Evolutionary conservation across 2,329 filamentous ascomycete species (phyloP).

Genomic region (Aspergillus vadensis): DNA sequence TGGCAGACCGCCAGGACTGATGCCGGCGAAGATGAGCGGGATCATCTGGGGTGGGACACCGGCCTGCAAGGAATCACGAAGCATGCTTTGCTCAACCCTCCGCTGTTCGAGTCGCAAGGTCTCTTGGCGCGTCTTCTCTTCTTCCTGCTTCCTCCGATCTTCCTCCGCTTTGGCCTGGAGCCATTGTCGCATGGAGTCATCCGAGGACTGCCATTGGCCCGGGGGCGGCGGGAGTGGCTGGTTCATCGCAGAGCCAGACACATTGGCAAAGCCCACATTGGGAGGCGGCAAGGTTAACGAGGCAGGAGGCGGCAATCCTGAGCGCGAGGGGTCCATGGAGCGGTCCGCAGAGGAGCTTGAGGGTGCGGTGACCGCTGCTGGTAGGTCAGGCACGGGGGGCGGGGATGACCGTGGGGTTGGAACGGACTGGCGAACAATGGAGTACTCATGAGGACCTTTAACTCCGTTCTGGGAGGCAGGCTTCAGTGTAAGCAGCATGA

Average conservation of each 20-base stretch:
- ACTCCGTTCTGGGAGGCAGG: conserved; percentile 51
- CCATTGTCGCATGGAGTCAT: conserved; percentile 73
- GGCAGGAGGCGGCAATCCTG: conserved; percentile 68
- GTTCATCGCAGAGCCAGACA: conserved; percentile 49
- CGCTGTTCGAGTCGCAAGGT: conserved; percentile 69
- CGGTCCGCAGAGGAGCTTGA: conserved; percentile 49
- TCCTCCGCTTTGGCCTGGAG: conserved; percentile 71
- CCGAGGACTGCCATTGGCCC: conserved; percentile 66
- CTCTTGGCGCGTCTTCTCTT: conserved; percentile 68
- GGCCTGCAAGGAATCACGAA: conserved; percentile 67
- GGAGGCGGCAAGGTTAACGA: conserved; percentile 62
- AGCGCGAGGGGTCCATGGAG: conserved; percentile 69
- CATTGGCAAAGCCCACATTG: conserved; percentile 27
- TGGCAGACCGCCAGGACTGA: conserved; percentile 64
- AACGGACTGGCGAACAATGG: conserved; percentile 44
- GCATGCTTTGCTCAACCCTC: conserved; percentile 71
- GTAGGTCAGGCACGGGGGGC: conserved; percentile 35
- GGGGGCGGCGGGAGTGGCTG: conserved; percentile 63
- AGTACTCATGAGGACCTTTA: conserved; percentile 53
- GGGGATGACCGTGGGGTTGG: conserved; percentile 42
- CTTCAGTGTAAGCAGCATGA: conserved; percentile 56
- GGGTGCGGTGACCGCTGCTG: conserved; percentile 31
- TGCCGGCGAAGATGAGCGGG: conserved; percentile 72
- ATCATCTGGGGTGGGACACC: conserved; percentile 75
- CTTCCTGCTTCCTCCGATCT: conserved; percentile 65